Base-by-base conservation (phyloP, 495 filamentous ascomycete species). In the Aspergillus leporis region DNA sequence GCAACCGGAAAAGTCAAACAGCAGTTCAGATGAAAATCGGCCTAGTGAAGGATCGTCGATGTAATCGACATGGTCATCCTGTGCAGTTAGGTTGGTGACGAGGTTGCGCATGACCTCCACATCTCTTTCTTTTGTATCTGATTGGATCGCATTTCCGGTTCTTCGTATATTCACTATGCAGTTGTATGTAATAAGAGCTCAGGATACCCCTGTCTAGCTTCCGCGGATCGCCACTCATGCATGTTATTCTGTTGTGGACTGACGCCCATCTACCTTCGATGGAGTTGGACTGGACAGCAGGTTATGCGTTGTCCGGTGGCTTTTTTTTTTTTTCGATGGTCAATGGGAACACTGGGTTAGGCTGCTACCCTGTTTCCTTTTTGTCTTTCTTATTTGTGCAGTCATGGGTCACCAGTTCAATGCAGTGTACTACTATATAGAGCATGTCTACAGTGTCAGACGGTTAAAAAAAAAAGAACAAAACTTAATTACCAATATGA, bases 181-280 rank as follows among this genome's bases (percentile, higher is more conserved):
- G 65, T 60, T 74, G 66, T 74, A 76, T 77, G 67, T 70, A 73
- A 72, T 74, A 74, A 65, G 66, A 67, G 59, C 63, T 68, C 75
- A 74, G 72, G 72, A 76, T 78, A 76, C 73, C 72, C 69, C 59
- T 60, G 59, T 62, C 59, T 32, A 41, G 40, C 18, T 31, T 40
- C 47, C 43, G 53, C 53, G 36, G 51, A 41, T 41, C 38, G 14
- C 38, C 38, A 5, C 38, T 41, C 43, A 22, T 23, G 43, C 43
- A 22, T 22, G 5, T 21, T 47, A 1, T 16, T 45, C 47, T 46
- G 31, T 57, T 30, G 45, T 21, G 21, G 45, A 36, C 21, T 40
- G 31, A 32, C 8, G 40, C 6, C 25, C 25, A 28, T n/a, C n/a
- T n/a, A 14, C 34, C 10, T 14, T 13, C 7, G 14, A 38, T 13